Conservation (phyloP, 208 protist species). For the Strigomonas galati region DNA sequence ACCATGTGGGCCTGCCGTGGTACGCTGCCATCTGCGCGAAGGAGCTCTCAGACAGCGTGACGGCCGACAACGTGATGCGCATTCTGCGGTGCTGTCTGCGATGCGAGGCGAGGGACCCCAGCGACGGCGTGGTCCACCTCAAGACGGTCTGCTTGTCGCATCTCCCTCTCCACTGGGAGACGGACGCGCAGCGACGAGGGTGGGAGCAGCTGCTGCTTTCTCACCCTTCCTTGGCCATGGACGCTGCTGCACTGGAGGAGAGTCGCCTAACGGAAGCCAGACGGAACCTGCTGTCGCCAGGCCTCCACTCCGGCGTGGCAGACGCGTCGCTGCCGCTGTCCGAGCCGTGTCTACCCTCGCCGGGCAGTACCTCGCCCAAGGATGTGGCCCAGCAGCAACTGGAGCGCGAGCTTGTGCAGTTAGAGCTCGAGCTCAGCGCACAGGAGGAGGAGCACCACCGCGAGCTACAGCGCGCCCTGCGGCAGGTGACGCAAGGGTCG, state of each 20-base stretch:
- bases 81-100: neutral
- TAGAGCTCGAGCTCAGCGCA: neutral
- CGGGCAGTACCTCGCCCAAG: neutral
- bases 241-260: conserved; percentile 18
- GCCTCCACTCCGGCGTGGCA: neutral
- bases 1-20: conserved; percentile 5
- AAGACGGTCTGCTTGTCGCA: neutral
- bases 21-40: conserved; percentile 9
- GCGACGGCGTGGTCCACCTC: conserved; percentile 4
- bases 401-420: neutral
- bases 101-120: conserved; percentile 1
- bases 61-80: neutral
- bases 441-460: conserved; percentile 1
- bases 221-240: conserved; percentile 7
- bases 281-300: neutral
- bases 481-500: neutral
- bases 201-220: neutral
- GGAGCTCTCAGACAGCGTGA: conserved; percentile 1
- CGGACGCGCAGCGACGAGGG: neutral
- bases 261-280: conserved; percentile 4
- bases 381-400: neutral
- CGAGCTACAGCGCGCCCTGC: neutral
- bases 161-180: neutral
- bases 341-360: neutral
- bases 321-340: neutral